Evolutionary conservation across 805 yeast species (phyloP).

Genomic region (Sugiyamaella valdiviana): DNA sequence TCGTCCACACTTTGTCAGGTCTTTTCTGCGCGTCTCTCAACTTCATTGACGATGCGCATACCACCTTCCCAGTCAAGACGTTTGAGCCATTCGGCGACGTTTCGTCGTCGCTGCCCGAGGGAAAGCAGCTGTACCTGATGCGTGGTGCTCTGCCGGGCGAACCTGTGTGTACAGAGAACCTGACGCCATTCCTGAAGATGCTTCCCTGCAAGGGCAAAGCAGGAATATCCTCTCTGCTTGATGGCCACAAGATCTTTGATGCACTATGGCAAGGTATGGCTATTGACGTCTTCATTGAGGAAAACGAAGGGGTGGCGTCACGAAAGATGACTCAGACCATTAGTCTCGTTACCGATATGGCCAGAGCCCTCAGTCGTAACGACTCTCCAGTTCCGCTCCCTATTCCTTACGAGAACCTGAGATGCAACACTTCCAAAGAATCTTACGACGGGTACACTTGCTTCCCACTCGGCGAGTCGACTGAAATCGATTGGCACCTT

Average conservation of each 20-base stretch:
- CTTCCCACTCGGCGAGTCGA: constrained; percentile 61
- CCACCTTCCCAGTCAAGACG: constrained; percentile 57
- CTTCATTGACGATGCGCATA: constrained; percentile 71
- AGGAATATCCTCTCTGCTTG: constrained; percentile 76
- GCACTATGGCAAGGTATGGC: constrained; percentile 93
- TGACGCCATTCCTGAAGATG: constrained; percentile 86
- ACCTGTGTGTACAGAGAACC: constrained; percentile 92
- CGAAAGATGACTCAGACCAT: constrained; percentile 53
- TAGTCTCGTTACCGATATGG: constrained; percentile 66
- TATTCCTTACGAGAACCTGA: constrained; percentile 55
- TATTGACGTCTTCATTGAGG: constrained; percentile 60
- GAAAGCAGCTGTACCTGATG: constrained; percentile 39
- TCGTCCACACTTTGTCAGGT: constrained; percentile 77
- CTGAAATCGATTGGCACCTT: constrained; percentile 45
- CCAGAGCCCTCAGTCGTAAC: constrained; percentile 56
- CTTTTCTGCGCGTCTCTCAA: constrained; percentile 92
- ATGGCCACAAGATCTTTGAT: constrained; percentile 82
- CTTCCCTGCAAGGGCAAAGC: constrained; percentile 89
- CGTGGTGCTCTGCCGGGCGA: constrained; percentile 91
- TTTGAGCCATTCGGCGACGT: constrained; percentile 28
- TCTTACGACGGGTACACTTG: constrained; percentile 57
- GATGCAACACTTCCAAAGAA: constrained; percentile 64
- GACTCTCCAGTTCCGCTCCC: constrained; percentile 77
- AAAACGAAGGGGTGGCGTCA: constrained; percentile 13
- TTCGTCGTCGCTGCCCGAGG: not conserved